Evolutionary conservation across 768 basidiomycete species (phyloP).

Genomic region (Naematelia aurantialba): DNA sequence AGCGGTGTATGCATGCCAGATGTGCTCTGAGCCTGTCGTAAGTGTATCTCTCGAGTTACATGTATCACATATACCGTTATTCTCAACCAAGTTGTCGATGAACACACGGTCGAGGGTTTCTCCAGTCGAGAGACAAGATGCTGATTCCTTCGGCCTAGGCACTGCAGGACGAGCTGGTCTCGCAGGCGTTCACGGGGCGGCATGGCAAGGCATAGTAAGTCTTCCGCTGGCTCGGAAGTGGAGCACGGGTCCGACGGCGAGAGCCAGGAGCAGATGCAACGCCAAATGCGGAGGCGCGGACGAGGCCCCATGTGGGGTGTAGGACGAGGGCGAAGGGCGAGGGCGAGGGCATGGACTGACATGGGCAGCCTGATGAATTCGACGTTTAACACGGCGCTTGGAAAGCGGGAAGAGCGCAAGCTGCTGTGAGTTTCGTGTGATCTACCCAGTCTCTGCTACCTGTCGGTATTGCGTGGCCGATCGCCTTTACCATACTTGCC

Average conservation of each 20-base stretch:
- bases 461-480: no score
- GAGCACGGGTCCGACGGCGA: neutral
- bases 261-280: neutral
- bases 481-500: no score
- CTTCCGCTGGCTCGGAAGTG: neutral
- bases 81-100: no score
- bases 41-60: neutral
- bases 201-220: conserved; percentile 47
- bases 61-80: neutral
- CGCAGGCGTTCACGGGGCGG: conserved; percentile 47
- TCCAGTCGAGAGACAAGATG: neutral
- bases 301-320: neutral
- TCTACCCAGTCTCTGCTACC: no score
- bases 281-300: neutral
- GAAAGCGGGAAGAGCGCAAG: conserved; percentile 42
- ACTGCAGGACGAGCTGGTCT: conserved; percentile 48
- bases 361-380: conserved; percentile 44
- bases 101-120: neutral
- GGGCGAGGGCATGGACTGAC: neutral
- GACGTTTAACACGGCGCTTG: conserved; percentile 48
- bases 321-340: neutral
- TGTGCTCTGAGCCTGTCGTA: conserved; percentile 27
- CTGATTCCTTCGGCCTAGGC: conserved; percentile 25
- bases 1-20: conserved; percentile 33
- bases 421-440: conserved; percentile 38